phyloP scores from a whole-genome alignment of 305 asterid species.

The Euphrasia arctica region DNA sequence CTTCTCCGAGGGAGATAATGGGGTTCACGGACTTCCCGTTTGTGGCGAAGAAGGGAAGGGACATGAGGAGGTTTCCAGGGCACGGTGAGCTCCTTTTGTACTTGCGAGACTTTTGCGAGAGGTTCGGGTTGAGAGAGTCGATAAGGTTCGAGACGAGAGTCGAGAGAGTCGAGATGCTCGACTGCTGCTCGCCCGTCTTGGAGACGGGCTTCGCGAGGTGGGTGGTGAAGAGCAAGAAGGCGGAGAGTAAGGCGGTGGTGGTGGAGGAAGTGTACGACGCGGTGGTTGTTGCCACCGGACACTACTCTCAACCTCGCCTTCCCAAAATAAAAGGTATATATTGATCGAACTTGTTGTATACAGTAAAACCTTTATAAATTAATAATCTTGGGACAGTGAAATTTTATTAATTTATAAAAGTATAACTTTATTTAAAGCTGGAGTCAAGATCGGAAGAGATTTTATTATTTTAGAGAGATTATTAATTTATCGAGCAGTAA shows the following conservation, averaged over 20 bases:
- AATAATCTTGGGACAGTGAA: too few relatives aligned
- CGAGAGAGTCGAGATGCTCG: constrained; percentile 60
- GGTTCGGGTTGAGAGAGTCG: constrained; percentile 65
- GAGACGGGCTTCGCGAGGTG: constrained; percentile 49
- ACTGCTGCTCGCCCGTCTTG: constrained; percentile 25
- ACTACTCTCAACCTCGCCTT: constrained; percentile 74
- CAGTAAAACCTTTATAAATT: too few relatives aligned
- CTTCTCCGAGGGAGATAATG: constrained; percentile 83
- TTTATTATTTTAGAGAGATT: too few relatives aligned
- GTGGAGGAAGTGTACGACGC: constrained; percentile 74
- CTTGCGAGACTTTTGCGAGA: constrained; percentile 66
- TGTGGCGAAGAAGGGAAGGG: constrained; percentile 54
- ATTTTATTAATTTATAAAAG: too few relatives aligned
- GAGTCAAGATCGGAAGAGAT: too few relatives aligned
- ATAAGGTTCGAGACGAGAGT: constrained; percentile 65
- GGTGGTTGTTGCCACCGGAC: constrained; percentile 94
- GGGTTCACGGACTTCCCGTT: constrained; percentile 89
- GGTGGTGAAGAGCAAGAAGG: constrained; percentile 60
- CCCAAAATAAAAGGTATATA: constrained; percentile 63
- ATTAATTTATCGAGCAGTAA: too few relatives aligned
- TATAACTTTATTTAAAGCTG: too few relatives aligned
- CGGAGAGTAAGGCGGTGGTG: constrained; percentile 34
- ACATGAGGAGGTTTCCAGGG: constrained; percentile 82
- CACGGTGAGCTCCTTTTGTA: constrained; percentile 64
- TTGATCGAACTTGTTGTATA: background rate